phyloP scores from a whole-genome alignment of 2,329 filamentous ascomycete genomes.

The Fusarium globosum region DNA sequence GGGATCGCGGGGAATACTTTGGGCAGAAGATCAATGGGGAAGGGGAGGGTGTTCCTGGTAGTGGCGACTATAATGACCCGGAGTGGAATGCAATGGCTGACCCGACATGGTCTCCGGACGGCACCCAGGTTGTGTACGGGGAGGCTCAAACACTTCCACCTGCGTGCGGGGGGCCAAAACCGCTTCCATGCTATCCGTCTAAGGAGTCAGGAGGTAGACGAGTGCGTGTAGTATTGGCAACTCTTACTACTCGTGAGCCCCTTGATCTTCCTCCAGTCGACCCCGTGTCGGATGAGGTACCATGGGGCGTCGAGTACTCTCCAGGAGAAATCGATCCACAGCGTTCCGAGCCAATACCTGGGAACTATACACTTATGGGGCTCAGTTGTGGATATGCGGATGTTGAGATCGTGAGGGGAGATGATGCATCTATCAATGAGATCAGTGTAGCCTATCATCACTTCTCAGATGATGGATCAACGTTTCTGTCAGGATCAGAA shows the following conservation, averaged over 20 bases:
- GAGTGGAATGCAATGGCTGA: conserved; percentile 61
- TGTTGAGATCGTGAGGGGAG: background rate
- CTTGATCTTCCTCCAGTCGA: conserved; percentile 37
- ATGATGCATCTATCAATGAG: background rate
- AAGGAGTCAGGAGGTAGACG: conserved; percentile 52
- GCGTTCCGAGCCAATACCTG: background rate
- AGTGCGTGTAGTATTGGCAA: conserved; percentile 56
- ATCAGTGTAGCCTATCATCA: background rate
- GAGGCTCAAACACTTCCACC: conserved; percentile 53
- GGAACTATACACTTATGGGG: conserved; percentile 6
- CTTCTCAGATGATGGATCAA: conserved; percentile 11
- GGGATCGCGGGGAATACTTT: conserved; percentile 58
- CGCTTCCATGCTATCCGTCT: conserved; percentile 54
- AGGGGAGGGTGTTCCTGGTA: conserved; percentile 41
- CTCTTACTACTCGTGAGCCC: conserved; percentile 44
- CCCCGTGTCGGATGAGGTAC: background rate
- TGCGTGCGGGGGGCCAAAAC: conserved; percentile 57
- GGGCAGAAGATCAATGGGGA: conserved; percentile 56
- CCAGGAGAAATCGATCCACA: background rate
- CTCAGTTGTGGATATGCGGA: background rate
- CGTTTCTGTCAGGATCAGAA: background rate
- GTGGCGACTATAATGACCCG: conserved; percentile 54
- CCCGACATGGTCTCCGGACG: conserved; percentile 55
- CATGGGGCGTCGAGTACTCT: conserved; percentile 8
- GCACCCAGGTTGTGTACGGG: conserved; percentile 56